phyloP scores from a whole-genome alignment of 371 early-diverging fungal genomes.

The Mucor lusitanicus region DNA sequence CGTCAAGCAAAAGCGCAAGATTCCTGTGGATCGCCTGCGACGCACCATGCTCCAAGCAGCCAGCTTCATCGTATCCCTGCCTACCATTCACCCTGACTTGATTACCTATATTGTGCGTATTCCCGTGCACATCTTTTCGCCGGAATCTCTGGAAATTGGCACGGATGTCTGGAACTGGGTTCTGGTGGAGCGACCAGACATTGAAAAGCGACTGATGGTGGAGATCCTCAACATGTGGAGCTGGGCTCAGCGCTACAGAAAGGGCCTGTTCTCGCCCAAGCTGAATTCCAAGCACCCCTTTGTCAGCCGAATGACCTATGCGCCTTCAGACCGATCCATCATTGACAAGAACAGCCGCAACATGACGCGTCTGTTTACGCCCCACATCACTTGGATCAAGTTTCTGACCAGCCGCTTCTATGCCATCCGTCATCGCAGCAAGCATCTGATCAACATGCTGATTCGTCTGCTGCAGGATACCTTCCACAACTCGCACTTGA shows the following conservation, averaged over 20 bases:
- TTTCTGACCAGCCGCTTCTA: slow-evolving; percentile 87
- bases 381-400: slow-evolving; percentile 84
- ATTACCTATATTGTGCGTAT: slow-evolving; percentile 84
- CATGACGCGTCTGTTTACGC: slow-evolving; percentile 66
- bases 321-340: slow-evolving; percentile 82
- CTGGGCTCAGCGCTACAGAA: slow-evolving; percentile 72
- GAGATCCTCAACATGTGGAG: slow-evolving; percentile 86
- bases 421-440: slow-evolving; percentile 74
- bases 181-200: slow-evolving; percentile 73
- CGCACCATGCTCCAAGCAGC: slow-evolving; percentile 39
- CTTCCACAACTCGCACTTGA: slow-evolving; percentile 58
- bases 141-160: slow-evolving; percentile 77
- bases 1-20: slow-evolving; percentile 38
- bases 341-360: slow-evolving; percentile 64
- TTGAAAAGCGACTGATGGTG: slow-evolving; percentile 80
- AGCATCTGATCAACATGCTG: slow-evolving; percentile 74
- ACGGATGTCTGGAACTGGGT: slow-evolving; percentile 89
- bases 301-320: slow-evolving; percentile 89
- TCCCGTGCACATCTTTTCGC: slow-evolving; percentile 80
- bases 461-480: slow-evolving; percentile 77
- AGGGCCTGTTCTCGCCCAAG: slow-evolving; percentile 74
- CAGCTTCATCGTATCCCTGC: slow-evolving; percentile 23
- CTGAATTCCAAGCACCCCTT: slow-evolving; percentile 79
- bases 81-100: slow-evolving; percentile 67
- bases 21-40: slow-evolving; percentile 53